Evolutionary conservation across 1,139 yeast species (phyloP), one percentile per base, ranked within the genome.

Genomic region (Diutina ranongensis): DNA sequence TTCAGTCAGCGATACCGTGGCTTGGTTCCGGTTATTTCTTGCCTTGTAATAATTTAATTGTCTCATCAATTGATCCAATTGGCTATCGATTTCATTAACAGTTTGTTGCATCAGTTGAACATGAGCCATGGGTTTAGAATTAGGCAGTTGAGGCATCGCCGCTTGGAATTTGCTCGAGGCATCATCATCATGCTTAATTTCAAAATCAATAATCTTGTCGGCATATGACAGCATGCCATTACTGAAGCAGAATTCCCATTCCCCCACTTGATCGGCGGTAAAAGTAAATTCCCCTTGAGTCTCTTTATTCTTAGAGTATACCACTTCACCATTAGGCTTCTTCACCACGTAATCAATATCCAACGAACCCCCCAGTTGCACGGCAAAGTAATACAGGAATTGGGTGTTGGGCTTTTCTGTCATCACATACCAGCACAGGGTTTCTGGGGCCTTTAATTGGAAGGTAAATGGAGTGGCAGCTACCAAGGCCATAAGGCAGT

Each of bases 1-100:
- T 59, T 84, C 94, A 3, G 97, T 89, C 19, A 94, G 83, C 60
- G 73, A 76, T 49, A 92, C 97, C 28, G 98, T 92, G 46, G 85
- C 79, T 62, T 88, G 94, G 66, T 89, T 92, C 65, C 97, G 78
- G 64, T 78, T 80, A 63, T 85, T 89, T 69, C 98, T 81, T n/a
- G 94, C 81, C 65, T 82, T 84, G 71, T 89, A 88, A 65, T 88
- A 83, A 57, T 83, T 84, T 58, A 87, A 68, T 38, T 81, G 69
- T 55, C 80, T 76, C 54, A 77, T 68, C 55, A 92, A 71, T 22
- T 73, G 73, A 53, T 78, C 76, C 59, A 87, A 72, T 56, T 84
- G 83, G 22, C 63, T 59, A 55, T 88, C 95, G 52, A 92, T 80
- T 48, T 67, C 68, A 50, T 72, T 72, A 36, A 80, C 78, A 2